phyloP scores from a whole-genome alignment of 352 stramenopile genomes.

The Phytophthora litchii region DNA sequence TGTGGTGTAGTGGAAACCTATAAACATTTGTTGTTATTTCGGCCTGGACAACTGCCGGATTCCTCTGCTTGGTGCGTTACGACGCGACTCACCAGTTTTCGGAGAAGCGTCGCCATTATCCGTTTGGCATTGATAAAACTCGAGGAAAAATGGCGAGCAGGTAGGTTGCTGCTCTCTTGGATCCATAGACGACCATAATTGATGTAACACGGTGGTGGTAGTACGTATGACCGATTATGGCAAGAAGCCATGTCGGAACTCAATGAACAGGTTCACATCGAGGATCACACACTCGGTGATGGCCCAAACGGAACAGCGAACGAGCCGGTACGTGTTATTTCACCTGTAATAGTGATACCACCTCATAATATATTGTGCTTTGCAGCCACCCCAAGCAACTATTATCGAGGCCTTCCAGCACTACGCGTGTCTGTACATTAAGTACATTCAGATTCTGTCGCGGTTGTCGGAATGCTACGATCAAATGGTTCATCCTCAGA shows the following conservation, averaged over 20 bases:
- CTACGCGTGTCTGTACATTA: slow-evolving; percentile 95
- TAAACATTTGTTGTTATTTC: slow-evolving; percentile 6
- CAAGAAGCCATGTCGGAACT: slow-evolving; percentile 93
- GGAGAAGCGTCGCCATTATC: slow-evolving; percentile 2
- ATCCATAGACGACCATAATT: too few relatives aligned
- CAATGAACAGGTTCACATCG: slow-evolving; percentile 92
- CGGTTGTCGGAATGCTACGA: slow-evolving; percentile 93
- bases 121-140: background rate
- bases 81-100: slow-evolving; percentile 1
- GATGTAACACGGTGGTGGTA: slow-evolving; percentile 22
- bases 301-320: slow-evolving; percentile 35
- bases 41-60: slow-evolving; percentile 6
- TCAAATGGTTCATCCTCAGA: slow-evolving; percentile 94
- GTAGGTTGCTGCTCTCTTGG: slow-evolving; percentile 13
- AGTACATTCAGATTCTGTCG: slow-evolving; percentile 93
- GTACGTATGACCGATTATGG: slow-evolving; percentile 91
- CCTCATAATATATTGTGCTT: background rate
- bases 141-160: slow-evolving; percentile 43
- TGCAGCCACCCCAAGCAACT: slow-evolving; percentile 64
- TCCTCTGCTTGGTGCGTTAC: slow-evolving; percentile 3
- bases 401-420: slow-evolving; percentile 94
- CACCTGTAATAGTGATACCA: background rate
- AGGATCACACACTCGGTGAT: slow-evolving; percentile 77
- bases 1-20: slow-evolving; percentile 1
- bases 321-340: slow-evolving; percentile 38